These are phyloP conservation scores for Spathaspora arborariae DNA, from an alignment of 805 yeast genomes.

Conservation along the genomic window DNA sequence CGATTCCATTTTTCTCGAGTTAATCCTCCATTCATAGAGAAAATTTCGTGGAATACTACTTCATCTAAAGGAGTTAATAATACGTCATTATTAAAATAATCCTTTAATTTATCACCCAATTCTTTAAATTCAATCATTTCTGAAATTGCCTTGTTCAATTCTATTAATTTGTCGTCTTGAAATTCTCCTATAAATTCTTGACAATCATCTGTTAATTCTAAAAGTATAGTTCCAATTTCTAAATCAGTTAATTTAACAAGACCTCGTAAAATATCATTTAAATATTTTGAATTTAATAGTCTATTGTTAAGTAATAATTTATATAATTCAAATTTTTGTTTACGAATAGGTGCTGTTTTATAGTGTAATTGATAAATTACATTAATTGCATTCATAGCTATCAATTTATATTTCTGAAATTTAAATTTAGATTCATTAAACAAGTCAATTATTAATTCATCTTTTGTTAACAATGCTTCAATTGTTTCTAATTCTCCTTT, in stretches of 20 bases:
- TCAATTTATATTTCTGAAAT: constrained; percentile 21
- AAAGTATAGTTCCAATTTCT: not conserved
- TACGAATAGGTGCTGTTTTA: constrained; percentile 2
- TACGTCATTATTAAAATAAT: constrained; percentile 7
- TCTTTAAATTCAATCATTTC: constrained; percentile 3
- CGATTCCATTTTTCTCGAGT: not conserved
- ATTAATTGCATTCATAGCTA: constrained; percentile 23
- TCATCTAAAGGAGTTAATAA: constrained; percentile 16
- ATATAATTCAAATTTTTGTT: constrained; percentile 29
- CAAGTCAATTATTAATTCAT: constrained; percentile 8
- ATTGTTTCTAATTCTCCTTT: constrained; percentile 6
- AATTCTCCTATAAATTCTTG: constrained; percentile 7
- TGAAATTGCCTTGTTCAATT: not conserved
- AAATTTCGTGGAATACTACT: constrained; percentile 29
- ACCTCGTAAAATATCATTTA: constrained; percentile 18
- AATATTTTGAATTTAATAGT: constrained; percentile 21
- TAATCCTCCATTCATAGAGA: constrained; percentile 26
- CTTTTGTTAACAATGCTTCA: constrained; percentile 7
- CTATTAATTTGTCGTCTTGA: constrained; percentile 8
- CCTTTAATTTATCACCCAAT: not conserved
- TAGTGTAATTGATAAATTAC: constrained; percentile 16
- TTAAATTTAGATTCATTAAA: constrained; percentile 13
- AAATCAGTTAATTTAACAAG: constrained; percentile 4
- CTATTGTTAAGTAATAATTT: constrained; percentile 26
- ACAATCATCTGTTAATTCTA: constrained; percentile 3